phyloP scores from a whole-genome alignment of 2,329 filamentous ascomycete species.

The Lachnellula cervina region DNA sequence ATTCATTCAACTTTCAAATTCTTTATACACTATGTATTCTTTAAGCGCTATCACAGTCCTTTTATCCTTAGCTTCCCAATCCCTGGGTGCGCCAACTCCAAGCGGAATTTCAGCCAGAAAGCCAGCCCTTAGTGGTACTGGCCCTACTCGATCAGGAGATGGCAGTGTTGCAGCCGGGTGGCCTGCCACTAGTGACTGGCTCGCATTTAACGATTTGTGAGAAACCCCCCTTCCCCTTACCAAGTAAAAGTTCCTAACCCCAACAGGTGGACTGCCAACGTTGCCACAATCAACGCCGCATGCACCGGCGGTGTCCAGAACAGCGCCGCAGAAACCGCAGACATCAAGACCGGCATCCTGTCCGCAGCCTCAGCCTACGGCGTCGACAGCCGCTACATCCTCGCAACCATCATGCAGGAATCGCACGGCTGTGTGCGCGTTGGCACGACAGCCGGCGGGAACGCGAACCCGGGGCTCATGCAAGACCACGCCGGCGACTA shows the following conservation, averaged over 20 bases:
- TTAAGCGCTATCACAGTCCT: neutral
- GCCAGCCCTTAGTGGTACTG: neutral
- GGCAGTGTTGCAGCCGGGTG: neutral
- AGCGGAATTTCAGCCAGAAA: neutral
- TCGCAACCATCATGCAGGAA: slow-evolving; percentile 31
- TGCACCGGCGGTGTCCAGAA: neutral
- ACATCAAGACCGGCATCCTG: slow-evolving; percentile 2
- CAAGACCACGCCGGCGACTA: slow-evolving; percentile 12
- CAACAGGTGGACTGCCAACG: neutral
- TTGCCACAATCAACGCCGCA: neutral
- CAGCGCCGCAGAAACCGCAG: slow-evolving; percentile 1
- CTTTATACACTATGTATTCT: neutral
- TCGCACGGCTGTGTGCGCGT: slow-evolving; percentile 26
- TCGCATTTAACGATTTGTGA: neutral
- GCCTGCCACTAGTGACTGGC: neutral
- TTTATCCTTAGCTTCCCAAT: neutral
- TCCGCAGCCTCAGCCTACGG: neutral
- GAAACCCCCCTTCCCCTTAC: neutral
- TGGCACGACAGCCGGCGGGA: slow-evolving; percentile 3
- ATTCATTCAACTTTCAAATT: neutral
- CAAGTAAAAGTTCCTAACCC: too few relatives aligned
- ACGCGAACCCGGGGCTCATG: slow-evolving; percentile 21
- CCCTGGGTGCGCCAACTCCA: neutral
- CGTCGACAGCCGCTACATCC: slow-evolving; percentile 29
- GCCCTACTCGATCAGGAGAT: neutral